Percentiles rank a stretch among this genome's conserved stretches.
Evolutionary conservation across 192 early-diverging fungal genomes (phyloP).

Genomic region (Diversispora eburnea): DNA sequence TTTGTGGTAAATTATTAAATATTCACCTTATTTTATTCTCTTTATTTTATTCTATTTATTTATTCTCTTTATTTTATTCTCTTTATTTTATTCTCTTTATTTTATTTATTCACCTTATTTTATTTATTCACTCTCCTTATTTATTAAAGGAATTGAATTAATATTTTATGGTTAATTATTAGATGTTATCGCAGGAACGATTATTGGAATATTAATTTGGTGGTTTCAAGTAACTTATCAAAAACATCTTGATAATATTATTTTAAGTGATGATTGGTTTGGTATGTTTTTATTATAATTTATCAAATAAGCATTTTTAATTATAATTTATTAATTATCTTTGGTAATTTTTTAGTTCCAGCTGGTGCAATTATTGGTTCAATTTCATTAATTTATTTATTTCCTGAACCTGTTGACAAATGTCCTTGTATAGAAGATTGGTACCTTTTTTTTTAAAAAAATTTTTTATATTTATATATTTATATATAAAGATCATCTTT

Average conservation of each 20-base stretch:
- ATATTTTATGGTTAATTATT: no score
- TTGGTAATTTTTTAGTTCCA: constrained; percentile 26
- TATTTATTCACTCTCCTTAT: background rate
- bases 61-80: no score
- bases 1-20: constrained; percentile 41
- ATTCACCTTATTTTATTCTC: background rate
- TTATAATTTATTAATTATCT: background rate
- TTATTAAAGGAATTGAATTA: background rate
- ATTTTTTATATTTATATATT: background rate
- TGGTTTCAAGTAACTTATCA: constrained; percentile 54
- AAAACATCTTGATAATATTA: constrained; percentile 31
- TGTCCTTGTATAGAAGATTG: constrained; percentile 77
- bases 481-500: background rate
- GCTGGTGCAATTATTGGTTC: constrained; percentile 19
- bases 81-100: no score
- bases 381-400: constrained; percentile 40
- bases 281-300: constrained; percentile 17
- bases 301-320: background rate
- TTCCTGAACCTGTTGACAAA: constrained; percentile 64
- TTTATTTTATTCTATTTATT: no score
- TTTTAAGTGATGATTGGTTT: constrained; percentile 33
- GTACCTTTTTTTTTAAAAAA: constrained; percentile 21
- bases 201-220: constrained; percentile 61
- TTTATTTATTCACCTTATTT: no score
- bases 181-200: constrained; percentile 69